Conservation (phyloP, 768 basidiomycete species). For the Macrolepiota albuminosa region DNA sequence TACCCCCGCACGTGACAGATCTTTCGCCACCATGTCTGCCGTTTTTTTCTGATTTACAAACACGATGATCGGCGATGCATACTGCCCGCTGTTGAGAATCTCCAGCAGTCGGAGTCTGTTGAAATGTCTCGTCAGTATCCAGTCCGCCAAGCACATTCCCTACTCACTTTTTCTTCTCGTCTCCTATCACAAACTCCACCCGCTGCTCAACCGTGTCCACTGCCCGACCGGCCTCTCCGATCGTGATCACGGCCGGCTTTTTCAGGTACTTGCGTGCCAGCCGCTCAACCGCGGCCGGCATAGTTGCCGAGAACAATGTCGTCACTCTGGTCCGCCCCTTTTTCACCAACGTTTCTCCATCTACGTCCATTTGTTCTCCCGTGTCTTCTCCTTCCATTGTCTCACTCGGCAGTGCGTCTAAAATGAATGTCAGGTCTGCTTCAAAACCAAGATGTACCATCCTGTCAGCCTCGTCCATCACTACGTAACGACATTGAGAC, state of each 20-base stretch:
- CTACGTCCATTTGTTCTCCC: conserved; percentile 74
- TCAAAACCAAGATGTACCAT: conserved; percentile 99
- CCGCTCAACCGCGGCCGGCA: conserved; percentile 96
- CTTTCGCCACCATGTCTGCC: conserved; percentile 96
- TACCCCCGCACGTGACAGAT: conserved; percentile 84
- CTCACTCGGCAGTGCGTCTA: conserved; percentile 86
- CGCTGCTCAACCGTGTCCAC: conserved; percentile 97
- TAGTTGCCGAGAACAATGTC: conserved; percentile 95
- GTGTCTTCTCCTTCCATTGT: conserved; percentile 84
- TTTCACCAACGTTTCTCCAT: conserved; percentile 60
- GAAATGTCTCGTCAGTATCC: conserved; percentile 10
- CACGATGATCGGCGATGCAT: conserved; percentile 89
- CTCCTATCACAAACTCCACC: conserved; percentile 88
- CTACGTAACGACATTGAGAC: conserved; percentile 95
- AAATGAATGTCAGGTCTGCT: conserved; percentile 87
- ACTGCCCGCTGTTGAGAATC: conserved; percentile 84
- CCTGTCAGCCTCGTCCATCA: conserved; percentile 99
- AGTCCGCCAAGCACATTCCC: not conserved
- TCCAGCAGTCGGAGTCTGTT: conserved; percentile 79
- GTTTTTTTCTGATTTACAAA: conserved; percentile 99
- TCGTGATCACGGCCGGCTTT: conserved; percentile 92
- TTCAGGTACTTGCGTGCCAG: conserved; percentile 91
- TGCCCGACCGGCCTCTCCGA: conserved; percentile 96
- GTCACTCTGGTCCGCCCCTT: conserved; percentile 88
- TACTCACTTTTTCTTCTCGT: conserved; percentile 94